Percentiles rank a stretch among this genome's conserved stretches.
Conservation (phyloP, 2,329 filamentous ascomycete species). For the Thielaviopsis punctulata region DNA sequence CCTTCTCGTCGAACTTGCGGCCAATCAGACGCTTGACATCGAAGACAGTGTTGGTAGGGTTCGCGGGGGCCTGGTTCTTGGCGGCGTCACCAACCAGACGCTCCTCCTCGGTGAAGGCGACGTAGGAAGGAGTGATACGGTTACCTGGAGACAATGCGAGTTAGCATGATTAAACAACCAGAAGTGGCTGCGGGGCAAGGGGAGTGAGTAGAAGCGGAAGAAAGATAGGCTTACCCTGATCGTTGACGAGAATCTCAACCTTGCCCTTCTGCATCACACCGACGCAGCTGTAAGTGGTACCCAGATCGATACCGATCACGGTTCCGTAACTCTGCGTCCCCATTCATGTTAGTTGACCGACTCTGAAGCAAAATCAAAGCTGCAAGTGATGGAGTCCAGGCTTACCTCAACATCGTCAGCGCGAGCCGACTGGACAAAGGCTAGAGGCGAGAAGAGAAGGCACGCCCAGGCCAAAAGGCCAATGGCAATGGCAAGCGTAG, state of each 20-base stretch:
- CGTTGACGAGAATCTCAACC: slow-evolving; percentile 89
- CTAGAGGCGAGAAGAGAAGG: slow-evolving; percentile 73
- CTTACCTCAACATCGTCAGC: slow-evolving; percentile 48
- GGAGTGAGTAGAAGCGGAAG: background rate
- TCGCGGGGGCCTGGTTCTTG: slow-evolving; percentile 82
- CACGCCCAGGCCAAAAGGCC: slow-evolving; percentile 84
- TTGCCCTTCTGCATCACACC: slow-evolving; percentile 93
- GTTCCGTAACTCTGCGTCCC: slow-evolving; percentile 48
- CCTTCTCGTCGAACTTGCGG: slow-evolving; percentile 67
- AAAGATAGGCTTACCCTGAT: slow-evolving; percentile 39
- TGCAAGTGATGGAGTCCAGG: background rate
- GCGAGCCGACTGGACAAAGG: slow-evolving; percentile 62
- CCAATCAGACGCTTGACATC: slow-evolving; percentile 78
- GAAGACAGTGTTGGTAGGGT: slow-evolving; percentile 60
- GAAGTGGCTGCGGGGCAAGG: background rate
- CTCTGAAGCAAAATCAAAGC: background rate
- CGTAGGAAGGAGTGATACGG: slow-evolving; percentile 88
- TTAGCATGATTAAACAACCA: background rate
- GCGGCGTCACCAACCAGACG: slow-evolving; percentile 92
- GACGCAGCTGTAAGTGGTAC: slow-evolving; percentile 78
- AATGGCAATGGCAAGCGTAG: slow-evolving; percentile 61
- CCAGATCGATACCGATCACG: slow-evolving; percentile 87
- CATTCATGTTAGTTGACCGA: background rate
- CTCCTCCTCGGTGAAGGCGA: slow-evolving; percentile 93
- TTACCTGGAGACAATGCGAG: slow-evolving; percentile 37